phyloP scores from a whole-genome alignment of 2,329 filamentous ascomycete genomes.

The Alternaria postmessia region DNA sequence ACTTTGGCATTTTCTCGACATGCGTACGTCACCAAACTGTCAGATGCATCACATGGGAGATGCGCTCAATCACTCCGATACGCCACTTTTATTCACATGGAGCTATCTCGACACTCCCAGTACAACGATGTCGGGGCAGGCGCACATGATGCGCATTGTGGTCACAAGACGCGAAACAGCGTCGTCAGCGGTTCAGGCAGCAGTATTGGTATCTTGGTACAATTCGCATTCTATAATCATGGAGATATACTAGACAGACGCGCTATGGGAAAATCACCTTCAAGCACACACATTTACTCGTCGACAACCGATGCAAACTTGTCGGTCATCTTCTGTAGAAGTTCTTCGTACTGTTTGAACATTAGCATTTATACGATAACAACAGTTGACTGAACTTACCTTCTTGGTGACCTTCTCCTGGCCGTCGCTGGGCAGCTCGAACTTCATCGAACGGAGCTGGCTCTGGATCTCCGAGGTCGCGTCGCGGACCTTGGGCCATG shows the following conservation, averaged over 20 bases:
- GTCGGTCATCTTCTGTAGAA: conserved; percentile 91
- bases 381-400: conserved; percentile 60
- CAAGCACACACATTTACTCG: conserved; percentile 72
- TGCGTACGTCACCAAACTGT: conserved; percentile 14
- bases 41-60: conserved; percentile 3
- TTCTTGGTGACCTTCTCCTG: conserved; percentile 84
- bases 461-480: conserved; percentile 86
- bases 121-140: not conserved
- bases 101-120: not conserved
- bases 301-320: conserved; percentile 97
- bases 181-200: conserved; percentile 49
- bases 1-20: not conserved
- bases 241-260: conserved; percentile 33
- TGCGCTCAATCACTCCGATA: not conserved
- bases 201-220: conserved; percentile 37
- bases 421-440: conserved; percentile 88
- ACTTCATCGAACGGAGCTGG: conserved; percentile 91
- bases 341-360: conserved; percentile 78
- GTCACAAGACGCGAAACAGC: conserved; percentile 41
- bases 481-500: conserved; percentile 92
- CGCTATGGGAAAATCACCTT: conserved; percentile 35
- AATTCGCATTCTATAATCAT: conserved; percentile 39
- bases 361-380: conserved; percentile 49
- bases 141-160: conserved; percentile 29
- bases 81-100: not conserved